phyloP scores from a whole-genome alignment of 2,329 filamentous ascomycete species.

The Exophiala mesophila region DNA sequence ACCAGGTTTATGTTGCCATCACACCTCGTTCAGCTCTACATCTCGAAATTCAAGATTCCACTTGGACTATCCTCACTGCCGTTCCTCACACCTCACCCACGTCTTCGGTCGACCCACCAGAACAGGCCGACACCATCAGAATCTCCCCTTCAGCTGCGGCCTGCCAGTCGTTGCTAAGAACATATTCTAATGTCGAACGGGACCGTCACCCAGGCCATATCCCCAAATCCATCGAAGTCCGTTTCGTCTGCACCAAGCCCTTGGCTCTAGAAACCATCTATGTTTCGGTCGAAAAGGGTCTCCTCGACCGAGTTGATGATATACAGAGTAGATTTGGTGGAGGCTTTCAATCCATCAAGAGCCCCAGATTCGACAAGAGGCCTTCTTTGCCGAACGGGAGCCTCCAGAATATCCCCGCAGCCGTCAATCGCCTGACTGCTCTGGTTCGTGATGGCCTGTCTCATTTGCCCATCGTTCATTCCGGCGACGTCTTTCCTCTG shows the following conservation, averaged over 20 bases:
- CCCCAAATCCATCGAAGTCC: constrained; percentile 75
- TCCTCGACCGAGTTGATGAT: constrained; percentile 73
- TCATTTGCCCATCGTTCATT: constrained; percentile 70
- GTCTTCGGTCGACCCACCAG: constrained; percentile 49
- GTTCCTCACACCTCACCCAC: constrained; percentile 37
- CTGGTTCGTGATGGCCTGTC: constrained; percentile 71
- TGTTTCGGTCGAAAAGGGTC: constrained; percentile 75
- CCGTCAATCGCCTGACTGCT: constrained; percentile 26
- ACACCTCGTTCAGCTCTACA: constrained; percentile 42
- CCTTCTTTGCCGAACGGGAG: constrained; percentile 11
- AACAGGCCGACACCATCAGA: constrained; percentile 74
- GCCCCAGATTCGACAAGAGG: constrained; percentile 18
- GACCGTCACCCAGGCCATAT: constrained; percentile 68
- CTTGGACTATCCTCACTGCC: constrained; percentile 84
- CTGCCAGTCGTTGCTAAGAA: constrained; percentile 73
- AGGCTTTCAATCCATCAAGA: constrained; percentile 35
- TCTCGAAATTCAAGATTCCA: constrained; percentile 52
- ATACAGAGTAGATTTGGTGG: constrained; percentile 78
- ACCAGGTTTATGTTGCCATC: constrained; percentile 39
- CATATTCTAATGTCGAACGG: constrained; percentile 67
- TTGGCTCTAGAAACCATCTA: constrained; percentile 79
- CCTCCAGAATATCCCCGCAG: constrained; percentile 19
- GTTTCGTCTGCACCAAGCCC: constrained; percentile 74
- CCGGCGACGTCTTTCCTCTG: constrained; percentile 76
- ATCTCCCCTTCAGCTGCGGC: constrained; percentile 66